Conservation (phyloP, 768 basidiomycete genomes). For the Dictyophora rubrovolvata region DNA sequence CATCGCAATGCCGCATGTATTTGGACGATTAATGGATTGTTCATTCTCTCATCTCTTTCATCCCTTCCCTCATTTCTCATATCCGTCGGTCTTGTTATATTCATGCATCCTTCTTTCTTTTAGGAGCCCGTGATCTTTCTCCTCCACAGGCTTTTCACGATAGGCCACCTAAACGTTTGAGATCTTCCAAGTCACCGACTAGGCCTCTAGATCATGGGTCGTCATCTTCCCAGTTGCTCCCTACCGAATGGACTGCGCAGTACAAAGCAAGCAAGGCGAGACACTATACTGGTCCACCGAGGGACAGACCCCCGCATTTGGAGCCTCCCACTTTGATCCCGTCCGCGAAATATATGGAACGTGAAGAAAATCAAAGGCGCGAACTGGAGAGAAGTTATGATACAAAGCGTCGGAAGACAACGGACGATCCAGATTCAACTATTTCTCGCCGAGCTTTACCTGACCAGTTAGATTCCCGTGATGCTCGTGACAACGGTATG, state of each 20-base stretch:
- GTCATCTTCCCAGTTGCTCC: slow-evolving; percentile 2
- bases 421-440: slow-evolving; percentile 16
- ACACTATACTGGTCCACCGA: slow-evolving; percentile 12
- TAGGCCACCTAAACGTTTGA: slow-evolving; percentile 17
- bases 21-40: slow-evolving; percentile 5
- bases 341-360: slow-evolving; percentile 3
- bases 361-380: not conserved
- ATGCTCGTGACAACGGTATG: not conserved
- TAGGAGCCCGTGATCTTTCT: slow-evolving; percentile 35
- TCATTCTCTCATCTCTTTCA: not conserved
- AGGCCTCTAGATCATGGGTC: not conserved
- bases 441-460: slow-evolving; percentile 10
- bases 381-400: not conserved
- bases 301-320: slow-evolving; percentile 10
- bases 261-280: slow-evolving; percentile 12
- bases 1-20: slow-evolving; percentile 7
- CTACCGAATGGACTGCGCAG: not conserved
- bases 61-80: not conserved
- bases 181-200: slow-evolving; percentile 14
- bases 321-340: not conserved
- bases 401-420: slow-evolving; percentile 3
- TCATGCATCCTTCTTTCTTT: slow-evolving; percentile 27
- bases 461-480: not conserved
- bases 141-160: slow-evolving; percentile 28
- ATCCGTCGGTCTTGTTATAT: slow-evolving; percentile 16